Conservation (phyloP, 148 eudicot species). For the Amaranthus cruentus region DNA sequence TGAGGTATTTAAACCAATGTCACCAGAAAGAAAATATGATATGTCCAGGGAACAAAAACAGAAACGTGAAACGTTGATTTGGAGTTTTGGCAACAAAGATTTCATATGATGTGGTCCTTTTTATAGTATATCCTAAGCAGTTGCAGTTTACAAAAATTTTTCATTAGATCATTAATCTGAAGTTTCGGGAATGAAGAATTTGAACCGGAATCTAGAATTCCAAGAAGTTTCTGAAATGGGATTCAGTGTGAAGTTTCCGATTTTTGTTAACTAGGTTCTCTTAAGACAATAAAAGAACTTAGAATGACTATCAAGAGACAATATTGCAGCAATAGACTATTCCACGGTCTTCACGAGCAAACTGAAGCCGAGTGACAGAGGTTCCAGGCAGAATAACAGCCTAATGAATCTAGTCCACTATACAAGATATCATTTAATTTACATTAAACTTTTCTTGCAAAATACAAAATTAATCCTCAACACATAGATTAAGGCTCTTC, state of each 20-base stretch:
- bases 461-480: neutral
- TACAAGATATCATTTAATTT: neutral
- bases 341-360: slow-evolving; percentile 2
- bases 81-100: too few species aligned
- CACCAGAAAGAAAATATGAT: neutral
- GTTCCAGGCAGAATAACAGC: neutral
- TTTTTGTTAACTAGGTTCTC: too few species aligned
- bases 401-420: neutral
- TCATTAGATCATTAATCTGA: too few species aligned
- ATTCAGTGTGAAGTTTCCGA: too few species aligned
- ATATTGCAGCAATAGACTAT: neutral
- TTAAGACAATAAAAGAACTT: too few species aligned
- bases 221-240: too few species aligned
- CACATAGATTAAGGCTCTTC: neutral
- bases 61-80: neutral
- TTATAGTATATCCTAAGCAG: too few species aligned
- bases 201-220: too few species aligned
- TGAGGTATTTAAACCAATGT: neutral
- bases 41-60: neutral
- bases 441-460: neutral
- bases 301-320: neutral
- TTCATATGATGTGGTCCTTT: too few species aligned
- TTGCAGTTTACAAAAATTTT: too few species aligned
- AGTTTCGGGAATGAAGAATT: too few species aligned
- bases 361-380: neutral